These are phyloP conservation scores for Auricularia auricula-judae DNA, from an alignment of 768 basidiomycete genomes.

Conservation along the genomic window DNA sequence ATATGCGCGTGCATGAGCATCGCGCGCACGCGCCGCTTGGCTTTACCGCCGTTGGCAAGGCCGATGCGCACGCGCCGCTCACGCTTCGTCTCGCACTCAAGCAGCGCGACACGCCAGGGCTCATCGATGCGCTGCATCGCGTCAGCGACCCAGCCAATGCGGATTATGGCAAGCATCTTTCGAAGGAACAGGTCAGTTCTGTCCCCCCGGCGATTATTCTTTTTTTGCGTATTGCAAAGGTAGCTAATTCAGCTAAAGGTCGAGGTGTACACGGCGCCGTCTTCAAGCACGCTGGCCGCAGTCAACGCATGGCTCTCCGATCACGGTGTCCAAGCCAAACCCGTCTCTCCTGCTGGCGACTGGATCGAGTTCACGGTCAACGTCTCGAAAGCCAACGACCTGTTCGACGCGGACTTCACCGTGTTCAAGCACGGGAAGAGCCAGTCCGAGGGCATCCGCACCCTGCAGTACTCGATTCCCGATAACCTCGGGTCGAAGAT, in stretches of 20 bases:
- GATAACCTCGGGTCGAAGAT: conserved; percentile 19
- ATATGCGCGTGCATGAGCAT: neutral
- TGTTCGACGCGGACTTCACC: conserved; percentile 25
- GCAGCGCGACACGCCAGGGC: neutral
- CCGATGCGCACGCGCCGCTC: neutral
- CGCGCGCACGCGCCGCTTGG: neutral
- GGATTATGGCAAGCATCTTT: neutral
- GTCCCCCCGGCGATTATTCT: neutral
- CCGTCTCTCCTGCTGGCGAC: conserved; percentile 15
- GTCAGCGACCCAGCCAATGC: neutral
- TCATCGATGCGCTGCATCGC: neutral
- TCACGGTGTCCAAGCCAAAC: neutral
- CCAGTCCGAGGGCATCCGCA: conserved; percentile 21
- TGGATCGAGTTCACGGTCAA: conserved; percentile 24
- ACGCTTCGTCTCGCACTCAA: neutral
- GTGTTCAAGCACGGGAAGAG: conserved; percentile 21
- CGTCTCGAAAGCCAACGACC: conserved; percentile 23
- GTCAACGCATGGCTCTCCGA: conserved; percentile 6
- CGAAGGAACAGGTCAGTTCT: neutral
- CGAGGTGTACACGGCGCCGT: conserved; percentile 5
- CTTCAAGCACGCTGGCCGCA: neutral
- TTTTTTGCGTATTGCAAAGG: neutral
- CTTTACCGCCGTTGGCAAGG: neutral
- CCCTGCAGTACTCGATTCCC: conserved; percentile 27
- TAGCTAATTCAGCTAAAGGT: conserved; percentile 1